Base-by-base conservation (phyloP, 306 rosid genomes). In the Acacia crassicarpa region DNA sequence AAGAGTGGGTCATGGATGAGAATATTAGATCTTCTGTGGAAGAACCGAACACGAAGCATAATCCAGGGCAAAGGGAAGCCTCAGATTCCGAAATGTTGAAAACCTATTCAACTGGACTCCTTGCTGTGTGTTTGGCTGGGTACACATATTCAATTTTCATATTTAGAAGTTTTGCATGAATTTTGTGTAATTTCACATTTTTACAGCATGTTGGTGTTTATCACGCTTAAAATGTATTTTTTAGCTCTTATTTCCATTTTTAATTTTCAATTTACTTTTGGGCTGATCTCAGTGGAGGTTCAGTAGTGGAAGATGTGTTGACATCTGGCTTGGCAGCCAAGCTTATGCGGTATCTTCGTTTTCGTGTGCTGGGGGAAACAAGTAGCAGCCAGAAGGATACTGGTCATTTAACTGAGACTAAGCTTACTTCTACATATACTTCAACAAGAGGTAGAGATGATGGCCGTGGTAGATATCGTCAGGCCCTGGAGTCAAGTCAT, bases 261-360 rank as follows among this genome's bases (percentile, higher is more conserved):
- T 71, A 44, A 44, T 65, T 62, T 78, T 48, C 16, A 22, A 15
- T 8, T 72, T 74, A 12, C 81, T 23, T 76, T 46, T 74, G 74
- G 80, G 58, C 69, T 72, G 58, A 76, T 87, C 46, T 74, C 91
- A 93, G 99, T 10, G 97, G 97, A 15, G 87, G 89, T 83, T 89
- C 85, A 81, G 84, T 96, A 51, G 95, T 96, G 63, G 98, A 94
- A 92, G 99, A 93, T 77, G 99, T 93, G 33, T 89, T 95, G 89
- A 91, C 97, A 13, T 92, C 97, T 77, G 93, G 98, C 65, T 86
- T 96, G 84, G 89, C 99, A 77, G 97, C 98, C 73, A 92, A 93
- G 88, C 97, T 96, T 66, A 96, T 96, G 99, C 98, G 92, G 7
- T 94, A 91, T 85, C 98, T 96, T 62, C 99, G 99, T 4, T 74